A percentile compares a stretch with the other conserved stretches of the same genome.
Conservation (phyloP, 345 rosid species). For the Salix udensis region DNA sequence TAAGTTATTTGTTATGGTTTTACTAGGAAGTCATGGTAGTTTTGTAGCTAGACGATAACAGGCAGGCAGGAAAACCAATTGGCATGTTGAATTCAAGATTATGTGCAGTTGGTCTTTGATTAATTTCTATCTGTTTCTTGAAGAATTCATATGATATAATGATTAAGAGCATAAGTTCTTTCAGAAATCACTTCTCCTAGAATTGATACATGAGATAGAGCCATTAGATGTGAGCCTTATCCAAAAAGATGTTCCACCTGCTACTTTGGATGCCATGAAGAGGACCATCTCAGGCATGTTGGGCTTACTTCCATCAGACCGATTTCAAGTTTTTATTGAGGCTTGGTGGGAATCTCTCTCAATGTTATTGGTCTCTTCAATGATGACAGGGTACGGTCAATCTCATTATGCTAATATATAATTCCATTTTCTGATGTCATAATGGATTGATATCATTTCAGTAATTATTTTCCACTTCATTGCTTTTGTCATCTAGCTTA, state of each 20-base stretch:
- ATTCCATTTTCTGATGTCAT: background rate
- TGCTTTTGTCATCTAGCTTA: background rate
- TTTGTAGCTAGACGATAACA: background rate
- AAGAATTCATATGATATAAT: background rate
- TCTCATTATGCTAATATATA: background rate
- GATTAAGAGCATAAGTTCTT: slow-evolving; percentile 7
- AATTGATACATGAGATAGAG: slow-evolving; percentile 81
- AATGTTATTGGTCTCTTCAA: slow-evolving; percentile 79
- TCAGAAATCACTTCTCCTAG: slow-evolving; percentile 61
- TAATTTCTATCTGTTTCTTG: background rate
- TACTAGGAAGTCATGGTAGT: background rate
- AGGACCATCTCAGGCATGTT: slow-evolving; percentile 95
- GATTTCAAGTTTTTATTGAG: slow-evolving; percentile 83
- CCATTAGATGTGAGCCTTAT: slow-evolving; percentile 87
- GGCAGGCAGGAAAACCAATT: background rate
- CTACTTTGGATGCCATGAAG: slow-evolving; percentile 94
- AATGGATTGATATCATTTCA: background rate
- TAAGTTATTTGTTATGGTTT: background rate
- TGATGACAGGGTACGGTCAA: slow-evolving; percentile 92
- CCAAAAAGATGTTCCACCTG: slow-evolving; percentile 78
- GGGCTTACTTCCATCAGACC: slow-evolving; percentile 91
- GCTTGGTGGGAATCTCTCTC: slow-evolving; percentile 94
- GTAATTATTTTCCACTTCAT: background rate
- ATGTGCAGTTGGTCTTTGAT: background rate
- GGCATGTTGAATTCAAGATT: background rate